Evolutionary conservation across 2,329 filamentous ascomycete genomes (phyloP), one percentile per base, ranked within the genome.

Genomic region (Juglanconis sp.): DNA sequence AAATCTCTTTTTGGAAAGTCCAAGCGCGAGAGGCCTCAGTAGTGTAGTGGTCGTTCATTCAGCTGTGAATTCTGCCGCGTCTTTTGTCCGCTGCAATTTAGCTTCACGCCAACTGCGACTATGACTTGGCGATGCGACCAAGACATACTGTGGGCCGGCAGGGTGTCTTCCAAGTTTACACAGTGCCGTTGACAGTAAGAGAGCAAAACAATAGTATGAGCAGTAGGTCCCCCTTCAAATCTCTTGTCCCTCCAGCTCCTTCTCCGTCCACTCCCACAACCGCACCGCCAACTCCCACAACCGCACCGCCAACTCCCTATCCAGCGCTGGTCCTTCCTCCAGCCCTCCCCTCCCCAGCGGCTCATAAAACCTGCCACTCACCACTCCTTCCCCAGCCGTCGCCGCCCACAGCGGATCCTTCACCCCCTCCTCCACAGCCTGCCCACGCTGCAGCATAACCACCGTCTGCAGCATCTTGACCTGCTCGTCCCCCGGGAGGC

Each of bases 371-470:
- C 67, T 68, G 7, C 73, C 73, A 36, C 53, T 65, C 66, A 62
- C 64, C 47, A 70, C 66, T 24, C 67, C 65, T 8, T 64, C 59
- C 47, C 17, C n/a, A 11, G 71, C 73, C n/a, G 73, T 70, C 5
- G 63, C 61, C 38, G 76, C 75, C 74, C 76, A 79, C 5, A 78
- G 61, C 66, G 76, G 74, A 60, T 72, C 77, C 61, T 71, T 70
- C 36, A 70, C 70, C 9, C 77, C 77, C 51, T 76, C 68, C 50
- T 73, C 68, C 0, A 71, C 69, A 7, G 63, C 50, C 2, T 58
- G 40, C 4, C 60, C 57, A 5, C 63, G 59, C 38, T 62, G 53
- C 11, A 55, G 59, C 9, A 62, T 56, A 8, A 67, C 63, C 17
- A 60, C 60, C 13, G 56, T 44, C 36, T 65, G 59, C 34, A 67